Evolutionary conservation across 768 basidiomycete genomes (phyloP).

Genomic region (Lactarius deliciosus): DNA sequence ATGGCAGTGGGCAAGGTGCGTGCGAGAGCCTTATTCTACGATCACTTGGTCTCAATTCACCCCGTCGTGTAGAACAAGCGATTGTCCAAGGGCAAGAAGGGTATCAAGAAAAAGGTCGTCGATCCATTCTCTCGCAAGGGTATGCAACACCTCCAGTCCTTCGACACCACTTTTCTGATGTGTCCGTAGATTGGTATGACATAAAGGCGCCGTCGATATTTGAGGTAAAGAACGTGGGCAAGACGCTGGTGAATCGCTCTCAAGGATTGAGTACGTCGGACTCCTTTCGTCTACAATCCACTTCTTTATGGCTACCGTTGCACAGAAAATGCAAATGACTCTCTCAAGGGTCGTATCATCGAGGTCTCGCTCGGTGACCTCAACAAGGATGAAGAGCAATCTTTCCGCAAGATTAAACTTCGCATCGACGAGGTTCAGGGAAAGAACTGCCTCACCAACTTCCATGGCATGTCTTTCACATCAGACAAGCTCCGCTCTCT

Average conservation of each 20-base stretch:
- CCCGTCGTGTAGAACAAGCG: constrained; percentile 80
- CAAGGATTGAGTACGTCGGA: constrained; percentile 88
- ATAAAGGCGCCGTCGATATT: constrained; percentile 98
- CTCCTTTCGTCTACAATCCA: constrained; percentile 4
- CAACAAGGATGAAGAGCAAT: constrained; percentile 99
- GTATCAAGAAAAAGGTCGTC: constrained; percentile 99
- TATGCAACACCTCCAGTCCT: constrained; percentile 37
- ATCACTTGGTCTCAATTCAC: constrained; percentile 1
- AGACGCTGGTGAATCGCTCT: constrained; percentile 97
- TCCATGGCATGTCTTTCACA: constrained; percentile 99
- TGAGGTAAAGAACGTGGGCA: constrained; percentile 94
- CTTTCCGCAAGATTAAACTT: constrained; percentile 99
- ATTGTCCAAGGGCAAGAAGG: constrained; percentile 97
- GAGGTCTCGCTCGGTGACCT: constrained; percentile 97
- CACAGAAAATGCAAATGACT: constrained; percentile 97
- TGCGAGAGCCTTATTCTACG: constrained; percentile 7
- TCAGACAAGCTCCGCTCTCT: constrained; percentile 99
- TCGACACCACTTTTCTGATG: background rate
- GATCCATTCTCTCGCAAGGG: constrained; percentile 99
- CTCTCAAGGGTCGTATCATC: constrained; percentile 92
- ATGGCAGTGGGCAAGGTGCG: constrained; percentile 92
- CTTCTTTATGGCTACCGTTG: constrained; percentile 25
- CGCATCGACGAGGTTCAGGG: constrained; percentile 96
- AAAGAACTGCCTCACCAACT: constrained; percentile 99
- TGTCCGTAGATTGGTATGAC: constrained; percentile 91